phyloP scores from a whole-genome alignment of 2,329 filamentous ascomycete species.

The Claviceps sp. region DNA sequence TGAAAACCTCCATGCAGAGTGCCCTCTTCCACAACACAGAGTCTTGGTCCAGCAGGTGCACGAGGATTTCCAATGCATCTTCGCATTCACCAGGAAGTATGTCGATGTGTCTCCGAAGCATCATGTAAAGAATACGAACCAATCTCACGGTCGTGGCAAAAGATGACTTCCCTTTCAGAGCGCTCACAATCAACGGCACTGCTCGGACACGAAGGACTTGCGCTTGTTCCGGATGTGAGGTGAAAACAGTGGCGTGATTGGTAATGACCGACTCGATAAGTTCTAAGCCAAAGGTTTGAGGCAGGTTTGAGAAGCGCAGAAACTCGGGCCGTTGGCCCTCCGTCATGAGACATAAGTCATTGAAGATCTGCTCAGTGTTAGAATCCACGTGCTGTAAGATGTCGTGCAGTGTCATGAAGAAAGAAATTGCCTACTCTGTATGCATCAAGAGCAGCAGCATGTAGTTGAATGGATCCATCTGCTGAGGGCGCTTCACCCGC shows the following conservation, averaged over 20 bases:
- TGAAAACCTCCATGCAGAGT: constrained; percentile 82
- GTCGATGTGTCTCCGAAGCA: constrained; percentile 65
- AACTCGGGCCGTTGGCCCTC: constrained; percentile 76
- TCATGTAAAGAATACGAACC: constrained; percentile 67
- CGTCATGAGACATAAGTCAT: constrained; percentile 77
- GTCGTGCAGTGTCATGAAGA: no score
- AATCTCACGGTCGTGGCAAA: constrained; percentile 76
- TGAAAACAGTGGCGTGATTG: constrained; percentile 72
- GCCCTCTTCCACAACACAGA: constrained; percentile 74
- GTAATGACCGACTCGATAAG: constrained; percentile 82
- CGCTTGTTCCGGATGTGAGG: constrained; percentile 65
- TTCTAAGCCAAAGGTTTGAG: constrained; percentile 76
- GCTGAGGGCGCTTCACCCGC: constrained; percentile 55
- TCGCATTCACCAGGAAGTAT: constrained; percentile 69
- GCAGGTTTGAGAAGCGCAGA: constrained; percentile 62
- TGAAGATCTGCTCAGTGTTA: constrained; percentile 50
- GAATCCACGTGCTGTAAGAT: constrained; percentile 1
- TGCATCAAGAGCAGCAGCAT: constrained; percentile 70
- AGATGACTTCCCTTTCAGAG: constrained; percentile 61
- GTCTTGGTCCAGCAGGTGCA: constrained; percentile 79
- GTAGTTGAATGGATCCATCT: constrained; percentile 51
- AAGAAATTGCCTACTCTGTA: constrained; percentile 42
- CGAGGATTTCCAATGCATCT: constrained; percentile 67
- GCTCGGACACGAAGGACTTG: constrained; percentile 64
- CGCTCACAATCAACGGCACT: constrained; percentile 70